Evolutionary conservation across 495 filamentous ascomycete species (phyloP).

Genomic region (Melanomma pulvis-pyrius): DNA sequence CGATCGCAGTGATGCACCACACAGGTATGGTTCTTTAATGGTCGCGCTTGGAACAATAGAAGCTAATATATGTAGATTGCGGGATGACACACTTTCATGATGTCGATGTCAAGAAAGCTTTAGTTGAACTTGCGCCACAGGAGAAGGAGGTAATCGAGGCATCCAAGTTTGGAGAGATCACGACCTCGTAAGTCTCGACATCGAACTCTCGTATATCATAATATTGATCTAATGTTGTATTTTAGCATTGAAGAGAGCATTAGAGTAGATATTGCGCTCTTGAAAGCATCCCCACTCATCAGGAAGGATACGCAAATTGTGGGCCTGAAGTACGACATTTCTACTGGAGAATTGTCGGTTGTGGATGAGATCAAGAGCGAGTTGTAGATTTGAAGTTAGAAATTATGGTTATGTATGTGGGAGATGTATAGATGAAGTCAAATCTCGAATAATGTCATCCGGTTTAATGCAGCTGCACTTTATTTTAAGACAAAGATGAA

Average conservation of each 20-base stretch:
- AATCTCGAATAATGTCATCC: too few relatives aligned
- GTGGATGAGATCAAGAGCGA: constrained; percentile 11
- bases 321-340: constrained; percentile 42
- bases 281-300: constrained; percentile 42
- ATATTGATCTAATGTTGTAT: not conserved
- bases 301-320: constrained; percentile 39
- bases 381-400: too few relatives aligned
- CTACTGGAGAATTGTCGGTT: constrained; percentile 28
- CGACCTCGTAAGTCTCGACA: constrained; percentile 19
- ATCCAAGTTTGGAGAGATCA: constrained; percentile 42
- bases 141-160: constrained; percentile 32
- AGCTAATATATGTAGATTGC: constrained; percentile 21
- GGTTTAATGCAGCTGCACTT: too few relatives aligned
- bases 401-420: too few relatives aligned
- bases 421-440: too few relatives aligned
- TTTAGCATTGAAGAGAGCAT: constrained; percentile 42
- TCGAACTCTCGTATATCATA: not conserved
- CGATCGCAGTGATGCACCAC: constrained; percentile 39
- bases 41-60: not conserved
- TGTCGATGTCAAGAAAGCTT: constrained; percentile 28
- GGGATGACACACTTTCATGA: constrained; percentile 44
- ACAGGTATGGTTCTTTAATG: constrained; percentile 18
- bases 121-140: constrained; percentile 37
- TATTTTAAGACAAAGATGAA: too few relatives aligned
- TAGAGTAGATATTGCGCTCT: constrained; percentile 38